Evolutionary conservation across 352 stramenopile genomes (phyloP), one percentile per base, ranked within the genome.

Genomic region (Phytopythium sindhum): DNA sequence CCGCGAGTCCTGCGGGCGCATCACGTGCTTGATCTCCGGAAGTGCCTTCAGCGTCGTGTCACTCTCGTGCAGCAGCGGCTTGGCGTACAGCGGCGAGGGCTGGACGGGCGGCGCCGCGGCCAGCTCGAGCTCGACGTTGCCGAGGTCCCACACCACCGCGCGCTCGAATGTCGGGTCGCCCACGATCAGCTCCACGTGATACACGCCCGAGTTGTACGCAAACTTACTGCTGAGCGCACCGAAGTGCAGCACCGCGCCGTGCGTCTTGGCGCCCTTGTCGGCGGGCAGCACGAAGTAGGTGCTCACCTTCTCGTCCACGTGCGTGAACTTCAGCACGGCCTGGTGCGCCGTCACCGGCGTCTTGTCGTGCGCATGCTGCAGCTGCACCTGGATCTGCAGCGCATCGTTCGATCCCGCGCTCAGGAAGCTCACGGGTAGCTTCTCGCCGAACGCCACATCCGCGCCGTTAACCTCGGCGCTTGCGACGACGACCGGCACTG

Each of bases 21-120:
- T 96, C 39, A 94, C 74, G 77, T 97, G 89, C 65, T 81, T 69
- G 63, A 96, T 97, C 67, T 96, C 88, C 0, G 87, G 88, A 57
- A 97, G 74, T 28, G 87, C 83, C 65, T 81, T 80, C 6, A 97
- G 77, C 56, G 89, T 93, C 60, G 87, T 92, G 68, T 97, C 89
- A 26, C 86, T 96, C 56, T 96, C 86, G 63, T 97, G 68, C 28
- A 95, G 74, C 56, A 97, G 74, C 44, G 83, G 72, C 69, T 94
- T 95, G 39, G 87, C 80, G 73, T 97, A 97, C 19, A 97, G 75
- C 42, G 87, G 85, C n/a, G 84, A 92, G 7, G 81, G 74, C 28
- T 73, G 74, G 52, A 75, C 65, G 28, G 86, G 83, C 31, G 84
- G 83, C 44, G 72, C 79, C 4, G 82, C 78, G 19, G 62, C 80